Conservation (phyloP, 345 rosid genomes). For the Populus simonii region DNA sequence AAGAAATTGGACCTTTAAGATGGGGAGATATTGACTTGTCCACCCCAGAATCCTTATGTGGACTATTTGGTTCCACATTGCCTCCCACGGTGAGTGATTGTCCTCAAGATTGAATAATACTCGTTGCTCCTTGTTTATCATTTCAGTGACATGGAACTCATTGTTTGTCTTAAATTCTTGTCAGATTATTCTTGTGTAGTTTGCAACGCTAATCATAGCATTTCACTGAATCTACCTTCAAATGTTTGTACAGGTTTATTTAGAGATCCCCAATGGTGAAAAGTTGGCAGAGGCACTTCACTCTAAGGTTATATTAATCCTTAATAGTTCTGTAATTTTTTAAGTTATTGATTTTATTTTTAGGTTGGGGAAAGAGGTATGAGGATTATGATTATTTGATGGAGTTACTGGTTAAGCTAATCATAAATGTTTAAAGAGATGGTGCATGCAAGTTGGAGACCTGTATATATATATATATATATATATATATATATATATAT, state of each 20-base stretch:
- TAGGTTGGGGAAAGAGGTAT: background rate
- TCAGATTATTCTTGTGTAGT: background rate
- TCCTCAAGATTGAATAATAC: background rate
- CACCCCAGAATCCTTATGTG: constrained; percentile 64
- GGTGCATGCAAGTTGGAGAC: constrained; percentile 9
- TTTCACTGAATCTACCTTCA: constrained; percentile 3
- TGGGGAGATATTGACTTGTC: constrained; percentile 68
- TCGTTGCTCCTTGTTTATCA: constrained; percentile 7
- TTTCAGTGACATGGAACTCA: background rate
- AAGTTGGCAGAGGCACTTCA: constrained; percentile 82
- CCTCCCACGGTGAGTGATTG: constrained; percentile 73
- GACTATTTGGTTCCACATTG: constrained; percentile 67
- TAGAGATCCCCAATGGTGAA: constrained; percentile 81
- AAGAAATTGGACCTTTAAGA: constrained; percentile 65
- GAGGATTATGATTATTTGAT: background rate
- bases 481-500: background rate
- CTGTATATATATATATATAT: background rate
- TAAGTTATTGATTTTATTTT: background rate
- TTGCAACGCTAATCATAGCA: background rate
- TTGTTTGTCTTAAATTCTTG: background rate
- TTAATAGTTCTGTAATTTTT: background rate
- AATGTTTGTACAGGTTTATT: constrained; percentile 55
- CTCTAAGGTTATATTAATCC: constrained; percentile 50
- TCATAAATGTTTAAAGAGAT: background rate
- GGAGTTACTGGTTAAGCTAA: constrained; percentile 3